A percentile compares a stretch with the other conserved stretches of the same genome.
These are phyloP conservation scores for Emericellopsis atlantica DNA, from an alignment of 2,329 filamentous ascomycete genomes.

Conservation along the genomic window DNA sequence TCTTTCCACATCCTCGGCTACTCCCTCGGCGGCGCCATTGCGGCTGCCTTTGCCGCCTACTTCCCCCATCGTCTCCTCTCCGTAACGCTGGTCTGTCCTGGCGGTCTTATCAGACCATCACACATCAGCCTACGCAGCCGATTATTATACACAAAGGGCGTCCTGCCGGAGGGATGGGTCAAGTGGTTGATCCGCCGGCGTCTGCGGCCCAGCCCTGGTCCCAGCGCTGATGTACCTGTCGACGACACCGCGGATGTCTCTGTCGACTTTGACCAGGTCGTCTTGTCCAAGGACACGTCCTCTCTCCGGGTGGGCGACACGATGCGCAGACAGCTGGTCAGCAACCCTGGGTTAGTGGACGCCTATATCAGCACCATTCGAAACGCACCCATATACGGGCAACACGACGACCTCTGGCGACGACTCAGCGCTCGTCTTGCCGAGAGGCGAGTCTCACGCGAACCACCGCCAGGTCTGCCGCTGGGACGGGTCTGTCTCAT, in stretches of 20 bases:
- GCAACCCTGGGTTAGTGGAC: slow-evolving; percentile 54
- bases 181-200: slow-evolving; percentile 37
- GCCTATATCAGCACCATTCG: slow-evolving; percentile 62
- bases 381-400: slow-evolving; percentile 54
- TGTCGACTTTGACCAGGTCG: slow-evolving; percentile 30
- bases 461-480: slow-evolving; percentile 17
- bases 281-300: slow-evolving; percentile 32
- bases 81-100: slow-evolving; percentile 53
- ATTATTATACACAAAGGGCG: slow-evolving; percentile 47
- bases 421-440: slow-evolving; percentile 17
- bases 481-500: slow-evolving; percentile 48
- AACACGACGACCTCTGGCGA: slow-evolving; percentile 45
- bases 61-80: slow-evolving; percentile 53
- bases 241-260: slow-evolving; percentile 16
- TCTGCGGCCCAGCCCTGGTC: slow-evolving; percentile 28
- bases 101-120: slow-evolving; percentile 50
- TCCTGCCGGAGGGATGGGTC: slow-evolving; percentile 47
- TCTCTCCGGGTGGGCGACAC: slow-evolving; percentile 41
- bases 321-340: slow-evolving; percentile 55
- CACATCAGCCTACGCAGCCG: slow-evolving; percentile 49
- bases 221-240: slow-evolving; percentile 21
- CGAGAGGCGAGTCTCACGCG: slow-evolving; percentile 1
- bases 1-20: slow-evolving; percentile 67
- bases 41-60: slow-evolving; percentile 55
- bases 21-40: slow-evolving; percentile 66